Evolutionary conservation across 2,329 filamentous ascomycete species (phyloP).

Genomic region (Davidsoniella australis): DNA sequence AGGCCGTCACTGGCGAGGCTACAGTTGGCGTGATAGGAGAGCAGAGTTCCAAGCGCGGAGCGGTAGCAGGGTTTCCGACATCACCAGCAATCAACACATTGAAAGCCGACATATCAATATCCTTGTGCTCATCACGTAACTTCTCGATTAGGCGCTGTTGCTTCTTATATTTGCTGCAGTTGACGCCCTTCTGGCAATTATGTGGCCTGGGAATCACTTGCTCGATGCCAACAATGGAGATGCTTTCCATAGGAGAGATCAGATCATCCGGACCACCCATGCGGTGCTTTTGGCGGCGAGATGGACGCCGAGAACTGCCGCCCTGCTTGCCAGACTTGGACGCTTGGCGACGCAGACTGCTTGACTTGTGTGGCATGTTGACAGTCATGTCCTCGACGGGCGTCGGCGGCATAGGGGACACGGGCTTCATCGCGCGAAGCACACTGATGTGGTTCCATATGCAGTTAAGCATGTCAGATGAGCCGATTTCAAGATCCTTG

Average conservation of each 20-base stretch:
- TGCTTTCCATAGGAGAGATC: constrained; percentile 64
- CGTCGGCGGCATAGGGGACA: constrained; percentile 36
- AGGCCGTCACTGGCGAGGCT: constrained; percentile 1
- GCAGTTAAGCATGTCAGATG: constrained; percentile 64
- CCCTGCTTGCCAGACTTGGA: constrained; percentile 14
- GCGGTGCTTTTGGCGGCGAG: constrained; percentile 1
- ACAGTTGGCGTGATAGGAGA: constrained; percentile 9
- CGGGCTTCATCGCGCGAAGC: constrained; percentile 39
- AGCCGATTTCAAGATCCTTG: constrained; percentile 63
- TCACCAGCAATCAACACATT: constrained; percentile 64
- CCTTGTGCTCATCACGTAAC: constrained; percentile 59
- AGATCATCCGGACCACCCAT: constrained; percentile 34
- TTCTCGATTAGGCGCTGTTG: constrained; percentile 62
- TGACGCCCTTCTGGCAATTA: constrained; percentile 69
- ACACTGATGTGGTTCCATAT: constrained; percentile 66
- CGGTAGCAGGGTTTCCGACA: constrained; percentile 58
- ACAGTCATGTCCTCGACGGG: constrained; percentile 43
- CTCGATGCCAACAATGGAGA: constrained; percentile 85
- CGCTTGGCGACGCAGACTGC: constrained; percentile 13
- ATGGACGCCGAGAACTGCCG: constrained; percentile 1
- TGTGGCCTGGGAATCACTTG: constrained; percentile 75
- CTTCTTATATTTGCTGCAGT: constrained; percentile 66
- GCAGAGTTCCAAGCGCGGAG: constrained; percentile 18
- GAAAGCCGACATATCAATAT: constrained; percentile 34
- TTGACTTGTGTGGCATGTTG: constrained; percentile 19